Conservation (phyloP, 176 grass and related monocot species). For the Elaeis guineensis region DNA sequence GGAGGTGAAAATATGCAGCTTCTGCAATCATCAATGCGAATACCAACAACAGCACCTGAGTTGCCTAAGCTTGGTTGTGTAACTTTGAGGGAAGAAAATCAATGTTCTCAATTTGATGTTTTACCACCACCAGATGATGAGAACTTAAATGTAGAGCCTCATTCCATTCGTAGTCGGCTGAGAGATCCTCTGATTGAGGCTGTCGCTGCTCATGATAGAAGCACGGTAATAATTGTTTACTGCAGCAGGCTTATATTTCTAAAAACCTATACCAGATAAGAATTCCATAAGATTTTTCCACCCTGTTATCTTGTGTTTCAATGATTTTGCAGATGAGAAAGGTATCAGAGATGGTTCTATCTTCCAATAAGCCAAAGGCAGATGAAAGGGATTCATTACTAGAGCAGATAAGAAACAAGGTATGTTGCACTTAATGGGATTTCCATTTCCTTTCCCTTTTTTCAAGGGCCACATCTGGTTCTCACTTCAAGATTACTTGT, state of each 20-base stretch:
- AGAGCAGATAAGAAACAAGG: conserved; percentile 89
- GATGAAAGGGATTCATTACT: conserved; percentile 48
- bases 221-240: conserved; percentile 45
- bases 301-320: not conserved
- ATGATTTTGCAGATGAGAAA: conserved; percentile 50
- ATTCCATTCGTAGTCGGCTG: conserved; percentile 67
- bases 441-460: not conserved
- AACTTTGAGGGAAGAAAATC: conserved; percentile 40
- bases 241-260: no score
- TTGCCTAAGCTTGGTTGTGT: conserved; percentile 67
- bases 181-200: conserved; percentile 91
- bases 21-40: conserved; percentile 31
- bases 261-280: no score
- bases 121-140: conserved; percentile 34
- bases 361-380: conserved; percentile 35
- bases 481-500: conserved; percentile 6
- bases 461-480: not conserved
- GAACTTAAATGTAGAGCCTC: conserved; percentile 37
- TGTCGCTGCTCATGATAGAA: conserved; percentile 96
- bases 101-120: conserved; percentile 24
- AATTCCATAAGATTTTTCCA: no score
- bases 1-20: conserved; percentile 15
- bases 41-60: conserved; percentile 50
- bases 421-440: conserved; percentile 12
- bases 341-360: conserved; percentile 47